phyloP scores from a whole-genome alignment of 805 yeast species.

The Huiozyma sinensis region DNA sequence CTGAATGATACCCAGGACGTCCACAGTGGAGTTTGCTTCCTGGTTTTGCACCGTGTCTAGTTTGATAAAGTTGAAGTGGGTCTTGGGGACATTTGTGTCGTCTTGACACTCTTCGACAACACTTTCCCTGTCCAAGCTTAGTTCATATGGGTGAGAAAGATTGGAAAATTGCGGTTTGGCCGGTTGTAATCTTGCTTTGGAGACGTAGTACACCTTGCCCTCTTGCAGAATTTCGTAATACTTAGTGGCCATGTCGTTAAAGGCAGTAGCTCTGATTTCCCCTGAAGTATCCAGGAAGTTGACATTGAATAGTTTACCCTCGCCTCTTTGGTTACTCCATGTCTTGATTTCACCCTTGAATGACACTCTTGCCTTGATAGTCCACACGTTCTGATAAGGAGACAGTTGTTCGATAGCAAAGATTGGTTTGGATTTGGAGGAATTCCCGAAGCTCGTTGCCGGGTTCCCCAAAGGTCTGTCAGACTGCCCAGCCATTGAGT shows the following conservation, averaged over 20 bases:
- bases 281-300: conserved; percentile 89
- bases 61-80: conserved; percentile 65
- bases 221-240: conserved; percentile 70
- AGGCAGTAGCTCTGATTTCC: conserved; percentile 92
- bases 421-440: conserved; percentile 30
- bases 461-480: conserved; percentile 16
- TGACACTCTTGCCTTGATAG: conserved; percentile 85
- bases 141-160: conserved; percentile 80
- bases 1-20: conserved; percentile 79
- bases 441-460: conserved; percentile 3
- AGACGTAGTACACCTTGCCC: conserved; percentile 78
- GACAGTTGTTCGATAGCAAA: conserved; percentile 79
- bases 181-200: conserved; percentile 69
- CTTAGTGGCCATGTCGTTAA: conserved; percentile 75
- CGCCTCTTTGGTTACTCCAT: conserved; percentile 79
- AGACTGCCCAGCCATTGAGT: conserved; percentile 9
- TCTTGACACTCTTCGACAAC: conserved; percentile 58
- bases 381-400: conserved; percentile 87
- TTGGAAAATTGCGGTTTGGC: conserved; percentile 81
- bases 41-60: conserved; percentile 54
- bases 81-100: conserved; percentile 58
- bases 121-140: conserved; percentile 71
- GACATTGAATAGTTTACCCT: conserved; percentile 81
- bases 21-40: conserved; percentile 65
- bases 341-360: conserved; percentile 79